A percentile compares a stretch with the other conserved stretches of the same genome.
Evolutionary conservation across 1,284 basidiomycete species (phyloP).

Genomic region (Marasmius tenuissimus): DNA sequence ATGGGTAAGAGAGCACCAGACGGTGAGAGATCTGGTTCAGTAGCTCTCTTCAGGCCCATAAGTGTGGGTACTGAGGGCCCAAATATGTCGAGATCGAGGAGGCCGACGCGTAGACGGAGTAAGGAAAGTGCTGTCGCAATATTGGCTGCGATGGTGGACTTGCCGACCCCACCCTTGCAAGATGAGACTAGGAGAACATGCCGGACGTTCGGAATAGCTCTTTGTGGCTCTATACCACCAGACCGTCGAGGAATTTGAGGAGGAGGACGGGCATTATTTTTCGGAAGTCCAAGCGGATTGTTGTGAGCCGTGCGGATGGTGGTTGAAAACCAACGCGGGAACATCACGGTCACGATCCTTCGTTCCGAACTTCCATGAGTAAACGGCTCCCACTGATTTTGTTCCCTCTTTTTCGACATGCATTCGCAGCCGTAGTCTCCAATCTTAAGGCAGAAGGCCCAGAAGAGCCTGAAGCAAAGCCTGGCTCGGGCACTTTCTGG

Average conservation of each 20-base stretch:
- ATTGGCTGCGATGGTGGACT: conserved; percentile 66
- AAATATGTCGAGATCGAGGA: conserved; percentile 95
- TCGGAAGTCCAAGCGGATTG: conserved; percentile 43
- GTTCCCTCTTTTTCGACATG: neutral
- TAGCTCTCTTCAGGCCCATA: conserved; percentile 84
- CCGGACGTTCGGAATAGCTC: conserved; percentile 64
- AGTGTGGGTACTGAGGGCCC: conserved; percentile 95
- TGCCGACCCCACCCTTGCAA: conserved; percentile 97
- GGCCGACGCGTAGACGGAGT: conserved; percentile 69
- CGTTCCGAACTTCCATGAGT: neutral
- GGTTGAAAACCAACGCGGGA: neutral
- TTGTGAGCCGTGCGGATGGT: neutral
- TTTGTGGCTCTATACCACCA: conserved; percentile 52
- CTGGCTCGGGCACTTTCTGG: conserved; percentile 53
- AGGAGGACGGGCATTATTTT: conserved; percentile 30
- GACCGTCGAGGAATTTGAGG: conserved; percentile 63
- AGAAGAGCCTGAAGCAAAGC: neutral
- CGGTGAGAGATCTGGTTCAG: conserved; percentile 79
- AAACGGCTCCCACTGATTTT: neutral
- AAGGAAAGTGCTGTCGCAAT: conserved; percentile 76
- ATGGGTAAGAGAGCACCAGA: conserved; percentile 87
- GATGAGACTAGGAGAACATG: conserved; percentile 87
- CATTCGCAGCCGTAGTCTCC: neutral
- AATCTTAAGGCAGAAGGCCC: neutral
- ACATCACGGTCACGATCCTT: neutral